Conservation (phyloP, 139 green algal genomes). For the Asterochloris sp. region DNA sequence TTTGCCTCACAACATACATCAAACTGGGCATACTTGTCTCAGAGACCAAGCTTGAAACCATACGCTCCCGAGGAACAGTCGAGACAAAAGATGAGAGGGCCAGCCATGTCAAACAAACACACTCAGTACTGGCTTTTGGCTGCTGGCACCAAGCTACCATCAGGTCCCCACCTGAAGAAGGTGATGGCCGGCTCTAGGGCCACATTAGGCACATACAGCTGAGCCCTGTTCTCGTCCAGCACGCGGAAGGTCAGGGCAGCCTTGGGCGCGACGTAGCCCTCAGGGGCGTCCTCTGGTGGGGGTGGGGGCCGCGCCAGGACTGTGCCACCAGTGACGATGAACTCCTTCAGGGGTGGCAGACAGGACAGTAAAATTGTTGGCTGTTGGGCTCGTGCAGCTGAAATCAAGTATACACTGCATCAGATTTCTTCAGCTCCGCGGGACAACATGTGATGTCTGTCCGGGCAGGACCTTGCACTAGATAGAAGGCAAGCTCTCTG, state of each 20-base stretch:
- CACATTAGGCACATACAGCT: constrained; percentile 15
- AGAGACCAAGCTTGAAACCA: no score
- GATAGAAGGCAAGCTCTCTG: background rate
- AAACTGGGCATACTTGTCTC: no score
- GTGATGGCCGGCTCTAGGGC: background rate
- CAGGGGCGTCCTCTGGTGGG: background rate
- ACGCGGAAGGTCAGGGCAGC: constrained; percentile 14
- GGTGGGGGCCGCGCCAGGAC: background rate
- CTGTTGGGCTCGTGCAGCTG: background rate
- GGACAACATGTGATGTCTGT: background rate
- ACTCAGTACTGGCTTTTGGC: no score
- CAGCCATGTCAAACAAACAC: no score
- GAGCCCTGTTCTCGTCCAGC: background rate
- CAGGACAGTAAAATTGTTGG: no score
- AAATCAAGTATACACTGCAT: background rate
- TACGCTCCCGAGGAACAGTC: no score
- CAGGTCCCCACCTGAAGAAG: constrained; percentile 6
- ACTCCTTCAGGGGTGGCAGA: background rate
- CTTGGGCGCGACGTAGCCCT: background rate
- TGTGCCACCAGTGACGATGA: background rate
- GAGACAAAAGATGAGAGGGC: no score
- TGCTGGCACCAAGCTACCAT: no score
- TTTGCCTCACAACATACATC: no score
- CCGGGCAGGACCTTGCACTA: background rate
- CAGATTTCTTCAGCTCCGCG: background rate